phyloP scores from a whole-genome alignment of 208 protist genomes.

The Angomonas deanei region DNA sequence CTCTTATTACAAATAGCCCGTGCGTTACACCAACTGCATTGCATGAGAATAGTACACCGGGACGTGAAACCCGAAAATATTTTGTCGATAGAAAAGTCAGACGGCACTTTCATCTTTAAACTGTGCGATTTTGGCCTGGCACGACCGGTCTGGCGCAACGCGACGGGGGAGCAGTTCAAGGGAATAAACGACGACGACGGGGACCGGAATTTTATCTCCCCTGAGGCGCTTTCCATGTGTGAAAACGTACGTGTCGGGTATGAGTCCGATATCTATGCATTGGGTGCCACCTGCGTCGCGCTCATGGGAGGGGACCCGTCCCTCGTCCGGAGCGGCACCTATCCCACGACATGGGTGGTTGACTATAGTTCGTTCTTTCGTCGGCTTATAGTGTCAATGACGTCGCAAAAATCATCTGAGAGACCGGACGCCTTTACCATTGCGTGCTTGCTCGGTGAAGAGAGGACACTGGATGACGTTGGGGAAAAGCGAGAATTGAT shows the following conservation, averaged over 20 bases:
- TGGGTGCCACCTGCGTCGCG: slow-evolving; percentile 81
- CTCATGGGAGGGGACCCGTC: slow-evolving; percentile 43
- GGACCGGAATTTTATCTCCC: slow-evolving; percentile 73
- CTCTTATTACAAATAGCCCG: slow-evolving; percentile 64
- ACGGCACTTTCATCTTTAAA: slow-evolving; percentile 37
- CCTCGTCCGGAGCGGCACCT: slow-evolving; percentile 24
- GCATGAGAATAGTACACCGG: slow-evolving; percentile 66
- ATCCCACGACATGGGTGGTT: slow-evolving; percentile 8
- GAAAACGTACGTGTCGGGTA: slow-evolving; percentile 12
- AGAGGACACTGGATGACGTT: no score
- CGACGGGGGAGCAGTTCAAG: slow-evolving; percentile 46
- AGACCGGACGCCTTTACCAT: slow-evolving; percentile 42
- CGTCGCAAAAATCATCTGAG: slow-evolving; percentile 18
- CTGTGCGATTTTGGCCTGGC: slow-evolving; percentile 85
- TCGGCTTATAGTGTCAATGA: slow-evolving; percentile 33
- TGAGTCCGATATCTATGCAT: slow-evolving; percentile 81
- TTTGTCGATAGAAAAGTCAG: slow-evolving; percentile 13
- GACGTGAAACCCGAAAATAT: slow-evolving; percentile 87
- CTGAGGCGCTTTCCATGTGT: slow-evolving; percentile 44
- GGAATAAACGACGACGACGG: slow-evolving; percentile 84
- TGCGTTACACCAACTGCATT: slow-evolving; percentile 73
- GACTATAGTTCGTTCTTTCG: slow-evolving; percentile 25
- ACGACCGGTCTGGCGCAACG: slow-evolving; percentile 21
- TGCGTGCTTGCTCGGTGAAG: neutral
- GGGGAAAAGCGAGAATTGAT: no score